These are phyloP conservation scores for Rhodotorula sp. DNA, from an alignment of 1,284 basidiomycete genomes.

Conservation along the genomic window DNA sequence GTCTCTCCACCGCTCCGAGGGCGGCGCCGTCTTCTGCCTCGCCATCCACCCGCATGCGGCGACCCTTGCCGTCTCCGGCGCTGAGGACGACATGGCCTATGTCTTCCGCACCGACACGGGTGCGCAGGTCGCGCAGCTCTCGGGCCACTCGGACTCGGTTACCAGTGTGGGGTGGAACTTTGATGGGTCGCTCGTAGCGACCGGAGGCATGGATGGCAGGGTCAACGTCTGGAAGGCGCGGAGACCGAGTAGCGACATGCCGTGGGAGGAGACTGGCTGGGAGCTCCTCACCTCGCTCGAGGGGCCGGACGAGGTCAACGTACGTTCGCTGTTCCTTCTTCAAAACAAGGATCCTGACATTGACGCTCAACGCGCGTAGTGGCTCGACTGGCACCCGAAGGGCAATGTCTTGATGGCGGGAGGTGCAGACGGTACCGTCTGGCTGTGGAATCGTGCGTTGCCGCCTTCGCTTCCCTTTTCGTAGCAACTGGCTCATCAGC, in stretches of 20 bases:
- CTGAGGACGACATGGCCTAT: slow-evolving; percentile 92
- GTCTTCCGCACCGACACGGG: slow-evolving; percentile 88
- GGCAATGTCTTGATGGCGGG: slow-evolving; percentile 86
- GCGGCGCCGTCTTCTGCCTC: slow-evolving; percentile 73
- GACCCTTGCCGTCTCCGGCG: slow-evolving; percentile 84
- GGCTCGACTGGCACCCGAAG: slow-evolving; percentile 95
- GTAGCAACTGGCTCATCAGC: slow-evolving; percentile 14
- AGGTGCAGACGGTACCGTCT: slow-evolving; percentile 91
- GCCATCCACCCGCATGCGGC: slow-evolving; percentile 72
- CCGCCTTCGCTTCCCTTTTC: too few relatives aligned
- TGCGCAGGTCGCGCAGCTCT: slow-evolving; percentile 75
- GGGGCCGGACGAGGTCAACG: slow-evolving; percentile 92
- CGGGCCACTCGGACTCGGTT: slow-evolving; percentile 91
- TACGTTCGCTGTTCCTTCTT: slow-evolving; percentile 54
- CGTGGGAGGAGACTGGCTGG: slow-evolving; percentile 60
- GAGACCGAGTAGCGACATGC: slow-evolving; percentile 55
- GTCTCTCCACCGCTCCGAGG: slow-evolving; percentile 50
- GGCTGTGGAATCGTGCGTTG: slow-evolving; percentile 88
- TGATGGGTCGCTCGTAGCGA: slow-evolving; percentile 89
- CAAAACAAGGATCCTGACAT: neutral
- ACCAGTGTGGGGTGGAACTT: slow-evolving; percentile 74
- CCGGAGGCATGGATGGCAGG: slow-evolving; percentile 96
- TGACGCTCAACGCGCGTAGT: slow-evolving; percentile 57
- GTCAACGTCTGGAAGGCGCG: slow-evolving; percentile 83
- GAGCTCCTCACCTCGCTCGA: slow-evolving; percentile 84